Evolutionary conservation across 306 rosid species (phyloP), one percentile per base, ranked within the genome.

Genomic region (Acacia crassicarpa): DNA sequence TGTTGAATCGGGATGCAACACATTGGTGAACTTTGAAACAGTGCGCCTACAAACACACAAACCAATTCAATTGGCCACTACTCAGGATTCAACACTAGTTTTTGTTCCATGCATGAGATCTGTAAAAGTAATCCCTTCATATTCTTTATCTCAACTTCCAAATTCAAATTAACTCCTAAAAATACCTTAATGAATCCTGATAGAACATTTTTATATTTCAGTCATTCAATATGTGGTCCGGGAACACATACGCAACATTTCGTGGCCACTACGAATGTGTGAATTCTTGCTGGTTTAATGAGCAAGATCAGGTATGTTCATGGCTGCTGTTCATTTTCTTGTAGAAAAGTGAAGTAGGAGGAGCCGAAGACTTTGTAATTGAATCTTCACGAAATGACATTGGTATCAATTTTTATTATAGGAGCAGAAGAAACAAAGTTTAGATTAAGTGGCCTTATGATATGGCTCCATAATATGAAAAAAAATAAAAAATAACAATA

Each of bases 71-170:
- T 82, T 95, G 75, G 99, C 98, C 75, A 92, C 97, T 72, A 80
- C 89, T 81, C 93, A 82, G 76, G 96, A 91, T 84, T 85, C 94
- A 13, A 68, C 86, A 77, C 85, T 86, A 72, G 91, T 88, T 83
- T 95, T 95, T 86, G 97, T 91, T 88, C 99, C 99, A 70, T 95
- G 99, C 96, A 93, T 92, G 98, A 79, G 93, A 78, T 35, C 95
- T 84, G 97, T 91, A 81, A 95, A 95, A 86, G 98, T 93, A 87
- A 35, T 33, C 59, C 59, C 74, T 78, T 48, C 56, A 10, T 46
- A 32, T 56, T 22, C 40, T 79, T 81, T 73, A 20, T 67, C 59
- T 65, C 48, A 27, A 66, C 74, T 72, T 83, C 75, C 65, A 48
- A 75, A 61, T 73, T 76, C 49, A 77, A 45, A 73, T 54, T 85